Percentiles rank a stretch among this genome's conserved stretches.
These are phyloP conservation scores for Noccaea caerulescens DNA, from an alignment of 345 rosid genomes.

Conservation along the genomic window DNA sequence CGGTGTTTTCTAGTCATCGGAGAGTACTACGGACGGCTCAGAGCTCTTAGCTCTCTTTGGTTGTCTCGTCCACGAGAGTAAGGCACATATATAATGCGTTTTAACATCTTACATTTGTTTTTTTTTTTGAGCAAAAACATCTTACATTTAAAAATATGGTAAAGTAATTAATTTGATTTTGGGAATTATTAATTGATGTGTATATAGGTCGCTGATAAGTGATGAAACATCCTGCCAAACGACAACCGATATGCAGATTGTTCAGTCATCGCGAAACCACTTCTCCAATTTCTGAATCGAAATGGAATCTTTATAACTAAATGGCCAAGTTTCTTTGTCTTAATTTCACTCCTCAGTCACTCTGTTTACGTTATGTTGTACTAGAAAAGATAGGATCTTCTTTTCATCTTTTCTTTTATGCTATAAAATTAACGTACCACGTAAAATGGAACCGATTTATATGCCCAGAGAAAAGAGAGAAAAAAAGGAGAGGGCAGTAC, in stretches of 20 bases:
- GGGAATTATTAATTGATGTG: not conserved
- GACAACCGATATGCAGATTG: constrained; percentile 74
- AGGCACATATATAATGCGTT: constrained; percentile 25
- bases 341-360: constrained; percentile 7
- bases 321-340: constrained; percentile 16
- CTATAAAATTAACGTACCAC: constrained; percentile 38
- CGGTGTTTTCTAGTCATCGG: constrained; percentile 87
- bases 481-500: not conserved
- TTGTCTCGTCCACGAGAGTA: constrained; percentile 93
- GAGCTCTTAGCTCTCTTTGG: constrained; percentile 94
- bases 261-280: constrained; percentile 73
- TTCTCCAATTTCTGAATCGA: constrained; percentile 63
- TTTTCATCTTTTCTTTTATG: not conserved
- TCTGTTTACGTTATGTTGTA: constrained; percentile 33
- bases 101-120: not conserved
- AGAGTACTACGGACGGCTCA: constrained; percentile 80
- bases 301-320: constrained; percentile 20
- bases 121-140: not conserved
- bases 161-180: not conserved
- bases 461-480: constrained; percentile 1
- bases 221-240: constrained; percentile 89
- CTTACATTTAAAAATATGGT: not conserved
- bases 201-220: constrained; percentile 60
- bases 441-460: constrained; percentile 49
- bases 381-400: constrained; percentile 49